phyloP scores from a whole-genome alignment of 768 basidiomycete genomes.

The Baorangia bicolor region DNA sequence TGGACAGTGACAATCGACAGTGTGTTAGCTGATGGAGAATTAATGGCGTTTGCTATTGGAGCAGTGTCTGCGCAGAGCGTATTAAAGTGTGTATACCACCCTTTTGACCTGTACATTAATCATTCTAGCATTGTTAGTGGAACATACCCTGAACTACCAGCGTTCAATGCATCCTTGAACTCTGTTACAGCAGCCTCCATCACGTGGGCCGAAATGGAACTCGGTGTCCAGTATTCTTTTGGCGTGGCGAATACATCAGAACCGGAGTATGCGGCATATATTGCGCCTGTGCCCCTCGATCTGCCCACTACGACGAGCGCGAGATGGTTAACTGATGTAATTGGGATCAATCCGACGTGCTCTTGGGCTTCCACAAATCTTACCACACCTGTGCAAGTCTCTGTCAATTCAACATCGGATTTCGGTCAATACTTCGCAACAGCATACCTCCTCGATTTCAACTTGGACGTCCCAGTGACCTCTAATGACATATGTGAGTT shows the following conservation, averaged over 20 bases:
- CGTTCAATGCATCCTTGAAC: constrained; percentile 5
- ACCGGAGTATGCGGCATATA: constrained; percentile 15
- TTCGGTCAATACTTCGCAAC: not conserved
- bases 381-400: constrained; percentile 10
- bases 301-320: constrained; percentile 18
- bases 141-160: not conserved
- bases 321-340: constrained; percentile 31
- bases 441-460: constrained; percentile 14
- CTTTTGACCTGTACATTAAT: not conserved
- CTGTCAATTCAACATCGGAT: constrained; percentile 5
- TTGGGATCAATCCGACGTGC: constrained; percentile 26
- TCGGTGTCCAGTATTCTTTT: constrained; percentile 27
- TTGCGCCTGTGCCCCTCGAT: constrained; percentile 21
- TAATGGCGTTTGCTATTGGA: constrained; percentile 26
- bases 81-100: constrained; percentile 19
- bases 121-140: constrained; percentile 7
- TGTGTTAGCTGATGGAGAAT: constrained; percentile 20
- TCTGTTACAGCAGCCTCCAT: constrained; percentile 20
- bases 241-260: constrained; percentile 11
- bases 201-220: constrained; percentile 26
- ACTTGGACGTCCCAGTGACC: constrained; percentile 18
- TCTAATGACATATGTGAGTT: constrained; percentile 4
- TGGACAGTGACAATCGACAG: constrained; percentile 21
- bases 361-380: constrained; percentile 31
- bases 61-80: constrained; percentile 23